Base-by-base conservation (phyloP, 2,329 filamentous ascomycete species). In the Colletotrichum sp. region DNA sequence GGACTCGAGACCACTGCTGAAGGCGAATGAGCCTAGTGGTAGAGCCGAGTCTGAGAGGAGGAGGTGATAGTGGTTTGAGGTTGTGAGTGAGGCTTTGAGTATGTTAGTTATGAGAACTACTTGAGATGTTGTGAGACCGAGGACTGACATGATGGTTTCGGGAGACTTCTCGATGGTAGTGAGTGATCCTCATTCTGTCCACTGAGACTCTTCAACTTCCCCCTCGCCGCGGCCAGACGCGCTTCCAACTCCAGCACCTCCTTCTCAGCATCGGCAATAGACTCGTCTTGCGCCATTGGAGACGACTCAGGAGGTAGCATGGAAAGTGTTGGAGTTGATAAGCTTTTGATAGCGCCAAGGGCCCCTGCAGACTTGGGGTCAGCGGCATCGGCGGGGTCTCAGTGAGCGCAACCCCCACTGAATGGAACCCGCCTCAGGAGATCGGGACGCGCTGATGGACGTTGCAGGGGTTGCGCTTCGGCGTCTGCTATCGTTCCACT, bases 1-100 rank as follows among this genome's bases (percentile, higher is more conserved):
- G 55, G 94, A 96, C 85, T 97, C 95, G 19, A 97, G 90, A 5
- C 94, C 94, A 79, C 92, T 94, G 87, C 93, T 95, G 87, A 96
- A 97, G 80, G 95, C 95, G 85, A 97, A 97, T n/a, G 94, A 95
- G 73, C 95, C 95, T 0, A 97, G 89, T 1, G 95, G 95, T 4
- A 97, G 91, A 16, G 94, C 94, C 2, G 95, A 96, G 87, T 97
- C 95, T 64, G 95, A 92, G 65, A 96, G 92, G 5, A 97, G 89
- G 36, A 96, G 91, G 48, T 96, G 90, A 78, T 94, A 93, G 84
- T 96, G 95, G 32, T 89, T 82, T 28, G 59, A 30, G 4, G 28
- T 48, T 5, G 66, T 52, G 69, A 70, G 63, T 73, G 78, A 71
- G 12, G 57, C 57, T 61, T 57, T 60, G 11, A 2, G 13, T 9